Evolutionary conservation across 2,329 filamentous ascomycete genomes (phyloP), one percentile per base, ranked within the genome.

Genomic region (Lojkania enalia): DNA sequence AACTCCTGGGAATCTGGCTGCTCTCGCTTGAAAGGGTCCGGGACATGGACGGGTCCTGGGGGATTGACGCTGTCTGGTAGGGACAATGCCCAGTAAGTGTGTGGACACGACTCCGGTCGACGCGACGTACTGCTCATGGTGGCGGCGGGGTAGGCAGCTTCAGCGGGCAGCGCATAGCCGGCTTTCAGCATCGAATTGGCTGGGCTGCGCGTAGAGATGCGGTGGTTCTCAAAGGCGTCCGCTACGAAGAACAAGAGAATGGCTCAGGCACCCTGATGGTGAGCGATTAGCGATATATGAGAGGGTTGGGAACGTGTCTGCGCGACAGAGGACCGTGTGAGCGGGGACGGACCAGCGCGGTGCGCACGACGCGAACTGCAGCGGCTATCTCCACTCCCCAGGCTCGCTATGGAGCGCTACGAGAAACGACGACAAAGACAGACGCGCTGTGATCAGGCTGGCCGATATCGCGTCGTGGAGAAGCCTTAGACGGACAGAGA

Each of bases 1-100:
- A 65, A 69, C 31, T 69, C 66, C 46, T 71, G 67, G 21, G 67
- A 66, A 38, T 53, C 50, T 15, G 54, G 60, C 4, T 57, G 37
- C 15, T 49, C 42, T 12, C 41, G 32, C 18, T 35, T 46, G 40
- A 46, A 50, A 16, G 47, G 45, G 9, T 39, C 35, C 29, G 42
- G n/a, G 20, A 51, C 49, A 36, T 18, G 19, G 36, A 45, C 20
- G 15, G 40, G 46, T 9, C 30, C 48, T 23, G 35, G 9, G 27
- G 25, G 21, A 31, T 31, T 27, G 43, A 44, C 14, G 40, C 35
- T 47, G 44, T 48, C 46, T 44, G 16, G 20, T 18, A 20, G 39
- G 6, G 16, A 7, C 30, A 16, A 16, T 12, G 30, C 16, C 9
- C 9, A 15, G 7, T 7, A 33, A 15, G 9, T 15, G 30, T 15